Evolutionary conservation across 208 protist species (phyloP), one percentile per base, ranked within the genome.

Genomic region (Crithidia expoeki): DNA sequence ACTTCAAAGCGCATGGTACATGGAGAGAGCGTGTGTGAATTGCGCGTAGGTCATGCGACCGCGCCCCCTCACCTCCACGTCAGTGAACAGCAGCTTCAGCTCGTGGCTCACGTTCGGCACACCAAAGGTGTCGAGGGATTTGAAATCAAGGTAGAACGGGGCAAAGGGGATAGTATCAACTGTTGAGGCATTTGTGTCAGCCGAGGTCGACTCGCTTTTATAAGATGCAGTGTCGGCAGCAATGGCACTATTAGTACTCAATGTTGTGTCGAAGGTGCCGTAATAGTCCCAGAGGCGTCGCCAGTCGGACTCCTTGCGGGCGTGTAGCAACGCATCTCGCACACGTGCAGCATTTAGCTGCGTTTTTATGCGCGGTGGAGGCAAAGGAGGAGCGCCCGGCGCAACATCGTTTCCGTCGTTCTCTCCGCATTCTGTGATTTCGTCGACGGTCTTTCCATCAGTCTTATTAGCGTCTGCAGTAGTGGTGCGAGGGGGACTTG

Each of bases 251-350:
- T n/a, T n/a, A n/a, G n/a, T n/a, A n/a, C n/a, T n/a, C n/a, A n/a
- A n/a, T n/a, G n/a, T n/a, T n/a, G n/a, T n/a, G 49, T 62, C 55
- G 30, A 72, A 59, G 21, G 51, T 40, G 56, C 57, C 25, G 72
- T 93, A 93, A 62, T 90, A 78, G 27, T 63, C 42, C 85, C 88
- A 93, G 38, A 93, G 57, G n/a, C 51, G 72, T 42, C 70, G 47
- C 50, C 81, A 76, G 32, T 86, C 83, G 0, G 72, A 68, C 28
- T 74, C 61, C 0, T 65, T 77, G 34, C 67, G 63, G 0, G 70
- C 80, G 59, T 83, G 49, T 36, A 89, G 57, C 47, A 93, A 36
- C 28, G 80, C 71, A 57, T 86, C 76, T 44, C 42, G 72, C 38
- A 86, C 53, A 50, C 74, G 68, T 4, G 74, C 82, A 2, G 12